Evolutionary conservation across 108 stramenopile genomes (phyloP), one percentile per base, ranked within the genome.

Genomic region (Craspedostauros australis): DNA sequence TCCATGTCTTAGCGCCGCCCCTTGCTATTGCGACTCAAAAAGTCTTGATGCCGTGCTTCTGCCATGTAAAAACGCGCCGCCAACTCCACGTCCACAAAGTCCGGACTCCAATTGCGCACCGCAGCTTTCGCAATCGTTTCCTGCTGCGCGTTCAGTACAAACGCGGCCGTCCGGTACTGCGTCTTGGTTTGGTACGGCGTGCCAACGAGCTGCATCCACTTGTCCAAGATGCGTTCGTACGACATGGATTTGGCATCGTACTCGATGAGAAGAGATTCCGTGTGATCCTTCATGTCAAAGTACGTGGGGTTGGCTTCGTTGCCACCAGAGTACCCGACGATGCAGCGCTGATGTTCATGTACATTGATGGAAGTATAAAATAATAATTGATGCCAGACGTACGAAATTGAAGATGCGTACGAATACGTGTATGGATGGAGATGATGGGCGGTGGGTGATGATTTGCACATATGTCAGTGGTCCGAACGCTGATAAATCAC

Each of bases 261-360:
- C 47, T 79, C 78, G 12, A 84, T 55, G 21, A 79, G 48, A 22
- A 67, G 53, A 7, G 77, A 63, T 46, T 84, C 82, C 9, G 82
- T 77, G 15, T 66, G 36, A 54, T 79, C 82, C 64, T 70, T 76
- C 15, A 84, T 84, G 30, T 62, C 48, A 11, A 46, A 48, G 39
- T 84, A 84, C 8, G 73, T 77, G 9, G 82, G 82, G 44, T 73
- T 63, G 18, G 50, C 46, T 39, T 72, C 36, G 18, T 47, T 20
- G 2, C 82, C 82, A 7, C 82, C 82, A 2, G 77, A 70, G 50
- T 84, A 84, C 9, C 82, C 82, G 4, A 84, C 82, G 12, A 84
- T 45, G 23, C 64, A 61, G 41, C 73, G 55, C 26, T 61, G n/a
- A n/a, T n/a, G n/a, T n/a, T n/a, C n/a, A n/a, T n/a, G n/a, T n/a